These are phyloP conservation scores for Cenchrus americanus DNA, from an alignment of 176 grass and related monocot species.

Conservation along the genomic window DNA sequence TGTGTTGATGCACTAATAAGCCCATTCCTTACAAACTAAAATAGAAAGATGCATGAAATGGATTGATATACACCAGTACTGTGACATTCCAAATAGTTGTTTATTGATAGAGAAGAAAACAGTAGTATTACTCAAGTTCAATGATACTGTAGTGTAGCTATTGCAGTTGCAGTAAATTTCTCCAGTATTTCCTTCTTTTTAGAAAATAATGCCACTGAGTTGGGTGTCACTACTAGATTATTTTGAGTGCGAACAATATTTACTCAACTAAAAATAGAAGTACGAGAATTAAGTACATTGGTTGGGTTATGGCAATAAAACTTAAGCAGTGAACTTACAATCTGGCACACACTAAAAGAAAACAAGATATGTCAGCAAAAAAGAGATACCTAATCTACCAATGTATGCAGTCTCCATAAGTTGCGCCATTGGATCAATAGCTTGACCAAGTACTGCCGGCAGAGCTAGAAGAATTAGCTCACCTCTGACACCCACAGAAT, in stretches of 20 bases:
- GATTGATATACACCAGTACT: background rate
- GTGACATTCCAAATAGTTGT: background rate
- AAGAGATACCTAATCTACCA: slow-evolving; percentile 81
- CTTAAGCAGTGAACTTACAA: slow-evolving; percentile 26
- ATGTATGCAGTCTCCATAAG: slow-evolving; percentile 97
- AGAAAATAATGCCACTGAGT: background rate
- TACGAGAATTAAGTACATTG: background rate
- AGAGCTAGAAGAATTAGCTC: slow-evolving; percentile 84
- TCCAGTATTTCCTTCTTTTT: background rate
- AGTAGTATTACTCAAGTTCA: background rate
- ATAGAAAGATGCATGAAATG: background rate
- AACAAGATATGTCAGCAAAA: slow-evolving; percentile 9
- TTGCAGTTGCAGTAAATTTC: background rate
- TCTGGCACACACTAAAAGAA: background rate
- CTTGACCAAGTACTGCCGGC: slow-evolving; percentile 85
- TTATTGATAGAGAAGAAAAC: background rate
- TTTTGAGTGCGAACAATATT: background rate
- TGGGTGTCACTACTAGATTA: background rate
- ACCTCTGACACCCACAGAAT: slow-evolving; percentile 52
- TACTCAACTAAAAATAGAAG: slow-evolving; percentile 12
- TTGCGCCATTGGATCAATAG: slow-evolving; percentile 87
- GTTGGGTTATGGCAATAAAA: background rate
- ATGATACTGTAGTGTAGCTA: background rate
- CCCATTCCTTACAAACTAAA: background rate
- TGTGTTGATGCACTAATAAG: background rate